These are phyloP conservation scores for Bisporella sp. DNA, from an alignment of 2,329 filamentous ascomycete genomes.

Conservation along the genomic window DNA sequence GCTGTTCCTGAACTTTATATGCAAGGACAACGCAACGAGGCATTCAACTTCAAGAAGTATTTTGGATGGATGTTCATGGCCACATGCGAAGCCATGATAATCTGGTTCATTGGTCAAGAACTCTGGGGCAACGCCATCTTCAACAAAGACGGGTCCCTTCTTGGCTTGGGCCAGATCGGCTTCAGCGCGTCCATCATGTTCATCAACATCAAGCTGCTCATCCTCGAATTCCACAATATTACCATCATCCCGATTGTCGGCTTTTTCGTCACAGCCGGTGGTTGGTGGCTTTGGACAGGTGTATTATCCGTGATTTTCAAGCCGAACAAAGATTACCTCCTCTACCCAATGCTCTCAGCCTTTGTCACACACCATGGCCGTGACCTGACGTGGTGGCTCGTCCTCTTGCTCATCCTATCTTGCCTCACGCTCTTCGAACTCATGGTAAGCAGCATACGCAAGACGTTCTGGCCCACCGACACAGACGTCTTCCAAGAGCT, in stretches of 20 bases:
- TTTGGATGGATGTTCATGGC: slow-evolving; percentile 77
- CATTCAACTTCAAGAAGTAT: slow-evolving; percentile 76
- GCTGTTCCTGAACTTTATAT: slow-evolving; percentile 88
- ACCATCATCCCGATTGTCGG: slow-evolving; percentile 55
- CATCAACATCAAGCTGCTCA: slow-evolving; percentile 70
- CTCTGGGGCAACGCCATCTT: slow-evolving; percentile 56
- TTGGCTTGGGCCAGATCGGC: slow-evolving; percentile 64
- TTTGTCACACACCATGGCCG: slow-evolving; percentile 67
- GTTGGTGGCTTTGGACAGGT: slow-evolving; percentile 89
- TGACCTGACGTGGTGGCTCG: slow-evolving; percentile 70
- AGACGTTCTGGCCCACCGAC: slow-evolving; percentile 70
- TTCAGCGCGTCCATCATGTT: slow-evolving; percentile 66
- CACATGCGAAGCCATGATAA: slow-evolving; percentile 63
- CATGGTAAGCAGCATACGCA: slow-evolving; percentile 55
- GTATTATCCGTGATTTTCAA: slow-evolving; percentile 59
- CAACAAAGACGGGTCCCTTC: slow-evolving; percentile 61
- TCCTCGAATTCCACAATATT: slow-evolving; percentile 77
- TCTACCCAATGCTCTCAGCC: slow-evolving; percentile 67
- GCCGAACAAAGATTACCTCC: slow-evolving; percentile 40
- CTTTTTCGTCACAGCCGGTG: slow-evolving; percentile 52
- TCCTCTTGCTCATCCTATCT: slow-evolving; percentile 57
- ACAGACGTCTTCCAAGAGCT: slow-evolving; percentile 79
- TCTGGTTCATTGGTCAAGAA: slow-evolving; percentile 64
- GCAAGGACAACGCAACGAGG: slow-evolving; percentile 68
- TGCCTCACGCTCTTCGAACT: slow-evolving; percentile 65